Conservation (phyloP, 1,284 basidiomycete genomes). For the Sporisorium reilianum region DNA sequence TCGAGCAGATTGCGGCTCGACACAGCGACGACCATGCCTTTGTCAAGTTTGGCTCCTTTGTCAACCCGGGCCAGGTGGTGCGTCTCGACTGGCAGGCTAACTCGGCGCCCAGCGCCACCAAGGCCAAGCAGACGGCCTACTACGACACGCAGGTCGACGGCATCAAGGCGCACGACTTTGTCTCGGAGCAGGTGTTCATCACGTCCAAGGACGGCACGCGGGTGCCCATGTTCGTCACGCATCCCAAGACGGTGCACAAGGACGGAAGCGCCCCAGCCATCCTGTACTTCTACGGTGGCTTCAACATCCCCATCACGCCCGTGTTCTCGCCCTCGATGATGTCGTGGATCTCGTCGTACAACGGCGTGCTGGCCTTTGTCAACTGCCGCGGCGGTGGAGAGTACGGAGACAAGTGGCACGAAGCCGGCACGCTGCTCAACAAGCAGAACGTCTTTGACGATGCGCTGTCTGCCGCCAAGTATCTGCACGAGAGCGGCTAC, state of each 20-base stretch:
- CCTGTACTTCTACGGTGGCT: conserved; percentile 77
- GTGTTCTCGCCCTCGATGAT: conserved; percentile 80
- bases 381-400: conserved; percentile 81
- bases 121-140: conserved; percentile 72
- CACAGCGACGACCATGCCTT: conserved; percentile 79
- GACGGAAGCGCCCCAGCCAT: conserved; percentile 83
- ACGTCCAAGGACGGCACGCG: conserved; percentile 82
- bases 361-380: conserved; percentile 78
- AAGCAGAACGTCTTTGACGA: conserved; percentile 81
- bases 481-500: conserved; percentile 79
- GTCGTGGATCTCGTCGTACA: conserved; percentile 81
- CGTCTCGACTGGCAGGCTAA: conserved; percentile 54
- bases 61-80: conserved; percentile 77
- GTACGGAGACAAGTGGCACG: conserved; percentile 78
- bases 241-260: conserved; percentile 78
- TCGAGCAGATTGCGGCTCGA: conserved; percentile 73
- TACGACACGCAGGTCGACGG: conserved; percentile 77
- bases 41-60: conserved; percentile 78
- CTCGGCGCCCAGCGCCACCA: conserved; percentile 58
- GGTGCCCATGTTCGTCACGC: conserved; percentile 87
- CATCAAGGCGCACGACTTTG: conserved; percentile 79
- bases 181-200: conserved; percentile 75
- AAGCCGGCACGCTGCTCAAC: conserved; percentile 62
- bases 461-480: conserved; percentile 74
- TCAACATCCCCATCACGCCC: conserved; percentile 78